Percentiles rank a stretch among this genome's conserved stretches.
Evolutionary conservation across 1,284 basidiomycete genomes (phyloP).

Genomic region (Cutaneotrichosporon sp.): DNA sequence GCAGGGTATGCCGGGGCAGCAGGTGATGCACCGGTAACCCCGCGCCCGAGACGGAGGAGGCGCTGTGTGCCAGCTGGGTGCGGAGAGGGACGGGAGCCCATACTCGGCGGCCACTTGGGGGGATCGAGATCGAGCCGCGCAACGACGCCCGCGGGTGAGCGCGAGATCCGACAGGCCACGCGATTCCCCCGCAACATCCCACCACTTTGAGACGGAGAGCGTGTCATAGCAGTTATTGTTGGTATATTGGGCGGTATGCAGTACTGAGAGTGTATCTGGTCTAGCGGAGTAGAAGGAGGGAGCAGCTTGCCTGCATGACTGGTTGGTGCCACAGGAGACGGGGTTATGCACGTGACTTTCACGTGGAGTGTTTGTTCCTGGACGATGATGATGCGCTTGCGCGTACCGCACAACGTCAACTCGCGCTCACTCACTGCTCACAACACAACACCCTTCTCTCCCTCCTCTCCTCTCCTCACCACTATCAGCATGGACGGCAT

Average conservation of each 20-base stretch:
- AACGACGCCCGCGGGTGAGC: neutral
- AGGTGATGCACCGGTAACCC: constrained; percentile 10
- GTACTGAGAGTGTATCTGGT: neutral
- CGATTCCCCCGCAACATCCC: neutral
- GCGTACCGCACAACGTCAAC: constrained; percentile 12
- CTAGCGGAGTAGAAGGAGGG: too few species aligned
- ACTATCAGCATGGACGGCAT: constrained; percentile 44
- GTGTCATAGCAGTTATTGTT: neutral
- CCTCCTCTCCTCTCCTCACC: neutral
- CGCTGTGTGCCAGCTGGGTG: neutral
- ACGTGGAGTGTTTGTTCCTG: constrained; percentile 4
- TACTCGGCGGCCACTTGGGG: too few species aligned
- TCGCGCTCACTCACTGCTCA: neutral
- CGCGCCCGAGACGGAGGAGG: neutral
- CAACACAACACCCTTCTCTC: too few species aligned
- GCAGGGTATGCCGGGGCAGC: constrained; percentile 9
- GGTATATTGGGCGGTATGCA: neutral
- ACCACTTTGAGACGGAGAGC: neutral
- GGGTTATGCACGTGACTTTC: neutral
- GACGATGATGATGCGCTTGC: constrained; percentile 9
- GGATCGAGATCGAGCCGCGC: neutral
- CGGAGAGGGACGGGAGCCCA: too few species aligned
- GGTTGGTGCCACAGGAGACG: neutral
- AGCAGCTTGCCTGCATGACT: too few species aligned
- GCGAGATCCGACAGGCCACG: too few species aligned